Base-by-base conservation (phyloP, 208 protist genomes). In the Acanthamoeba lenticulata region DNA sequence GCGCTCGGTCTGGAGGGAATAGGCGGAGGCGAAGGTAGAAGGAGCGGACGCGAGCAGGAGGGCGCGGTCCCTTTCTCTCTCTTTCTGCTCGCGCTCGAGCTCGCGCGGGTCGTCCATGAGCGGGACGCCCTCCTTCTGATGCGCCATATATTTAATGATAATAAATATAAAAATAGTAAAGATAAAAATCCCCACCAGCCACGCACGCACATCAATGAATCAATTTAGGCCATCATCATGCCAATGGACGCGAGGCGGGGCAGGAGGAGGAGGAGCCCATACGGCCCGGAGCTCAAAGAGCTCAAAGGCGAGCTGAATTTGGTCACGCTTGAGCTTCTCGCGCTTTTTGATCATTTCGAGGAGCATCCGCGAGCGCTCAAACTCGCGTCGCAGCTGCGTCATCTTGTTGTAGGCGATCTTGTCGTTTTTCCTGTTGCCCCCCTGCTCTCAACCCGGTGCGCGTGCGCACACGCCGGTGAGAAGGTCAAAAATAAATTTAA, bases 271-370 rank as follows among this genome's bases (percentile, higher is more conserved):
- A 29, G 2, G 62, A 36, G 62, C n/a, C 1, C n/a, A 38, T 49
- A 83, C 72, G 38, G 49, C 36, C 49, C 72, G 72, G 40, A 83
- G 42, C 17, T 83, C 72, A 27, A 83, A 83, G 38, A 83, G 72
- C 2, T 83, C 72, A 6, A 44, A 49, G 42, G 72, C 72, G 42
- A 83, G 15, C 29, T 83, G 72, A n/a, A 83, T 83, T 17, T 52
- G 81, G 32, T 90, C 81, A 9, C 81, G 81, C 52, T 90, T 90
- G 44, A 65, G 44, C 52, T 90, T 90, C 49, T 90, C 81, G 6
- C 81, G 81, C 52, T 90, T 90, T 34, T 90, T 90, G 34, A 90
- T 65, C 44, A 65, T 90, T n/a, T 90, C 81, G 1, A 90, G 38
- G 45, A 90, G 38, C 81, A 90, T 90, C 1, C 81, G 42, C 19